Evolutionary conservation across 177 flowering plant genomes (phyloP).

Genomic region (Vitis hybrid): DNA sequence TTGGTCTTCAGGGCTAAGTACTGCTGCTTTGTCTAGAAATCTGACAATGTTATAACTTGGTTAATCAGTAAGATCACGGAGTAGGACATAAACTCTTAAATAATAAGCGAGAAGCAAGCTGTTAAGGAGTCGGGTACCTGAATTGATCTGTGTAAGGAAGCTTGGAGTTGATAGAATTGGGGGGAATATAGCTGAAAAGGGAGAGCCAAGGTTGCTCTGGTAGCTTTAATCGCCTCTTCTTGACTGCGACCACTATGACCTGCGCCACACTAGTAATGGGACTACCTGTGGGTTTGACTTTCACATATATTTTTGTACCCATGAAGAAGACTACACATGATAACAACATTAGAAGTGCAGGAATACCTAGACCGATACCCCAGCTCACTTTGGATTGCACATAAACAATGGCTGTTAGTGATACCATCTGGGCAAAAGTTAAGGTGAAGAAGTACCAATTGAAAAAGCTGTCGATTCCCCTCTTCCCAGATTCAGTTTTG

Average conservation of each 20-base stretch:
- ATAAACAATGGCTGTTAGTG: conserved; percentile 61
- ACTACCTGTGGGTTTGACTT: conserved; percentile 58
- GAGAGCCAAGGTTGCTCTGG: conserved; percentile 31
- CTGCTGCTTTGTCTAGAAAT: conserved; percentile 54
- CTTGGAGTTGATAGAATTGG: conserved; percentile 39
- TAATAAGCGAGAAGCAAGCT: background rate
- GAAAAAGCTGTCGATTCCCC: conserved; percentile 21
- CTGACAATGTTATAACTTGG: conserved; percentile 17
- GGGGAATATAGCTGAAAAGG: conserved; percentile 37
- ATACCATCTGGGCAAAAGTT: conserved; percentile 19
- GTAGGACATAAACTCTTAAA: background rate
- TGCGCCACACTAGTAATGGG: conserved; percentile 48
- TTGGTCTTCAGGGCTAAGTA: conserved; percentile 37
- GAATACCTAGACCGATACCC: conserved; percentile 59
- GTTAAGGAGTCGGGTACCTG: background rate
- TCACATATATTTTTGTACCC: conserved; percentile 60
- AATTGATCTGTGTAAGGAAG: background rate
- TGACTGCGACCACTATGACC: conserved; percentile 49
- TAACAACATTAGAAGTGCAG: conserved; percentile 57
- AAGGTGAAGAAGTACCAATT: conserved; percentile 26
- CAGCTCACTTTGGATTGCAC: conserved; percentile 55
- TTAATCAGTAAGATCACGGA: too few species aligned
- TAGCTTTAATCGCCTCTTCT: conserved; percentile 41
- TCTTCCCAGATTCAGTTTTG: conserved; percentile 17
- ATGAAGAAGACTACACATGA: conserved; percentile 47